These are phyloP conservation scores for Cadophora gregata DNA, from an alignment of 2,329 filamentous ascomycete species.

Conservation along the genomic window DNA sequence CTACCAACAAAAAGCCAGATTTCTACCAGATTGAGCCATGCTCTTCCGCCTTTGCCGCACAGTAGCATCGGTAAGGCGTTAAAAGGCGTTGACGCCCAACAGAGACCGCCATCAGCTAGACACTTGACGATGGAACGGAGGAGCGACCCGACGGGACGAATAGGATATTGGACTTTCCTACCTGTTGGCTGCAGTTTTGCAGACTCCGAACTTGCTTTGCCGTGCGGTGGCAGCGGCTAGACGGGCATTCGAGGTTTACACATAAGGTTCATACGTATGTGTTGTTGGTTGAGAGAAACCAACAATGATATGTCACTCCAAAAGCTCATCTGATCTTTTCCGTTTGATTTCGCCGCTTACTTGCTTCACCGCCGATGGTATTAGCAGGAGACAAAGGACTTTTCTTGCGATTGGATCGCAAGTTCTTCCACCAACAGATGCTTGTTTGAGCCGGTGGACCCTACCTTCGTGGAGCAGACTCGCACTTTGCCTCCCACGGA, in stretches of 20 bases:
- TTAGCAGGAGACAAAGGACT: not conserved
- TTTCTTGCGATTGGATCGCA: not conserved
- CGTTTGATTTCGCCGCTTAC: not conserved
- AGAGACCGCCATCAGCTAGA: slow-evolving; percentile 1
- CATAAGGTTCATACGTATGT: not conserved
- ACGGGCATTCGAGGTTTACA: not conserved
- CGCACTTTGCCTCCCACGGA: not conserved
- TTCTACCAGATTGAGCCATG: not conserved
- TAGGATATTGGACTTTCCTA: not conserved
- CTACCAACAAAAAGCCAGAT: not conserved
- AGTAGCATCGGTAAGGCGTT: slow-evolving; percentile 6
- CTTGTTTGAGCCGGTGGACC: not conserved
- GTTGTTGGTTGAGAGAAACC: not conserved
- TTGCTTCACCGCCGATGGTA: not conserved
- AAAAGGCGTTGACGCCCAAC: not conserved
- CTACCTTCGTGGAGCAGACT: not conserved
- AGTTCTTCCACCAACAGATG: not conserved
- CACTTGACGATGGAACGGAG: not conserved
- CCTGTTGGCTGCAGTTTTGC: not conserved
- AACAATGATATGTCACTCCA: not conserved
- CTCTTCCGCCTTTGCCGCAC: not conserved
- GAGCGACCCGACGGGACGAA: not conserved
- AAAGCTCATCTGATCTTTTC: not conserved
- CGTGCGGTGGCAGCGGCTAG: not conserved
- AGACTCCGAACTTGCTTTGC: not conserved